Percentiles rank a stretch among this genome's conserved stretches.
Conservation (phyloP, 306 rosid genomes). For the Cicer pinnatifidum region DNA sequence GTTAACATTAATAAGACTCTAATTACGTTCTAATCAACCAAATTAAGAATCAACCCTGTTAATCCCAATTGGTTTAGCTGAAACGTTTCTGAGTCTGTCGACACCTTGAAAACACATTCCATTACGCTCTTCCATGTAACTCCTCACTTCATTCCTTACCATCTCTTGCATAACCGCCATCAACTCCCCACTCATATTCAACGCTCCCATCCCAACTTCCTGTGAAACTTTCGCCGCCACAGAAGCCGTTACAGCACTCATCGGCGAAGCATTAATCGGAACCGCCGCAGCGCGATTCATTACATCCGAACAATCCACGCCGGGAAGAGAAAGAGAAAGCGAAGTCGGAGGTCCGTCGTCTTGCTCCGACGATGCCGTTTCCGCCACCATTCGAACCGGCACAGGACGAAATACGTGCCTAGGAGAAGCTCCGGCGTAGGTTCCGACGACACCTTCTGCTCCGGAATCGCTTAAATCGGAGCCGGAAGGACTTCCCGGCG, state of each 20-base stretch:
- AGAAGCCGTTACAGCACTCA: neutral
- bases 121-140: constrained; percentile 66
- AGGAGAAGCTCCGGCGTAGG: constrained; percentile 36
- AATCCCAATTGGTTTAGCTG: constrained; percentile 63
- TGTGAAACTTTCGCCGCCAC: constrained; percentile 19
- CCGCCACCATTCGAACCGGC: constrained; percentile 58
- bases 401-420: constrained; percentile 66
- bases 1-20: constrained; percentile 1
- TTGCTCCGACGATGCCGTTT: constrained; percentile 50
- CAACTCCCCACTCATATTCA: constrained; percentile 61
- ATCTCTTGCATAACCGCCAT: constrained; percentile 90
- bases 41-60: constrained; percentile 55
- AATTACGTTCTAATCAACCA: constrained; percentile 28
- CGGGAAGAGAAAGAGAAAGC: constrained; percentile 77
- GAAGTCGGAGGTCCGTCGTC: constrained; percentile 72
- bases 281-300: constrained; percentile 37
- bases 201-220: constrained; percentile 45
- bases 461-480: constrained; percentile 88
- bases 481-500: constrained; percentile 78
- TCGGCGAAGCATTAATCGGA: neutral
- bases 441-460: constrained; percentile 18
- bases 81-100: constrained; percentile 64
- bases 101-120: constrained; percentile 56
- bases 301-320: constrained; percentile 55
- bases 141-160: constrained; percentile 86